Conservation (phyloP, 495 filamentous ascomycete species). For the Penicillium pulvis region DNA sequence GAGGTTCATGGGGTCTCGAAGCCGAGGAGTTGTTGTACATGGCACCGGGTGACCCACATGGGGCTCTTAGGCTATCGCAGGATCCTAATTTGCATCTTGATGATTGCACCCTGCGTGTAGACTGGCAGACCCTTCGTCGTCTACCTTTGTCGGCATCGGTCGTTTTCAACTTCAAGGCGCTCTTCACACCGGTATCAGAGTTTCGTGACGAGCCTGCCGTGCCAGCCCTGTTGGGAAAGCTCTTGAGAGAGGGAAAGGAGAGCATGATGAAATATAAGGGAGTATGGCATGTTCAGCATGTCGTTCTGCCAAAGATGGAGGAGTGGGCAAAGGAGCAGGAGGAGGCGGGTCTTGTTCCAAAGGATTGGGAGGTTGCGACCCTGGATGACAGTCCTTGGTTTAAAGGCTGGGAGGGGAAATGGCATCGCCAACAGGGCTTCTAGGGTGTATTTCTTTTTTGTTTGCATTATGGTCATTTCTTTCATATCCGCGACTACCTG, state of each 20-base stretch:
- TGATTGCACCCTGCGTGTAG: slow-evolving; percentile 75
- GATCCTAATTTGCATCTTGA: slow-evolving; percentile 55
- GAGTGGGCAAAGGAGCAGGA: slow-evolving; percentile 71
- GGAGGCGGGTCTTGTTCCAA: slow-evolving; percentile 58
- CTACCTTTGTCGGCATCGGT: slow-evolving; percentile 75
- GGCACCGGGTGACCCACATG: slow-evolving; percentile 73
- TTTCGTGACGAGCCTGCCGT: slow-evolving; percentile 76
- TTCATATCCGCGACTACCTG: not conserved
- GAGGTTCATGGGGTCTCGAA: slow-evolving; percentile 87
- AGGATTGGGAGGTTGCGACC: slow-evolving; percentile 73
- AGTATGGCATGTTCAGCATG: slow-evolving; percentile 82
- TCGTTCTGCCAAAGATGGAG: slow-evolving; percentile 68
- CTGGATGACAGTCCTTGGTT: slow-evolving; percentile 82
- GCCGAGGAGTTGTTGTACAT: slow-evolving; percentile 77
- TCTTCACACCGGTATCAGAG: slow-evolving; percentile 77
- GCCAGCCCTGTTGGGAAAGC: slow-evolving; percentile 65
- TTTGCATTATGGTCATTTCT: not conserved
- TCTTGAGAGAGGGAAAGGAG: slow-evolving; percentile 73
- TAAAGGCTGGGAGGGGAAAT: slow-evolving; percentile 81
- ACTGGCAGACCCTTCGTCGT: slow-evolving; percentile 88
- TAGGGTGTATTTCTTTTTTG: slow-evolving; percentile 21
- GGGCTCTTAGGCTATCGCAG: slow-evolving; percentile 57
- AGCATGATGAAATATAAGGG: slow-evolving; percentile 81
- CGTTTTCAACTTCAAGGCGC: slow-evolving; percentile 89
- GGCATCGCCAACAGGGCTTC: slow-evolving; percentile 76